Conservation (phyloP, 2,329 filamentous ascomycete species). For the Fusarium sp. region DNA sequence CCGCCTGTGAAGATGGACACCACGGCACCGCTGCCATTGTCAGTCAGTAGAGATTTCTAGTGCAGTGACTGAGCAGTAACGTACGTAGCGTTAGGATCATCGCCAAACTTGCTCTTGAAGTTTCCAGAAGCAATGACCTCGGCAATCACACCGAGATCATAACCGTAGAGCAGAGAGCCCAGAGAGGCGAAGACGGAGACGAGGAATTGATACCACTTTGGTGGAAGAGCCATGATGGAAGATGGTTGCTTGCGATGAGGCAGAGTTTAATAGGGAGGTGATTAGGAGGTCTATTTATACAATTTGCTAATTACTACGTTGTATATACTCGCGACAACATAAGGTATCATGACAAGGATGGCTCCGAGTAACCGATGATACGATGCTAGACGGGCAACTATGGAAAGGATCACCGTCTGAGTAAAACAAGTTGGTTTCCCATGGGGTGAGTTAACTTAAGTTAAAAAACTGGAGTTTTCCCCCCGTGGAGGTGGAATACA, state of each 20-base stretch:
- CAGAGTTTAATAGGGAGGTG: neutral
- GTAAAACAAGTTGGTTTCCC: constrained; percentile 2
- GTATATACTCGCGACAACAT: neutral
- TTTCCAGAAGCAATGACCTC: constrained; percentile 29
- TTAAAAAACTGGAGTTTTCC: constrained; percentile 18
- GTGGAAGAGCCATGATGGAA: constrained; percentile 58
- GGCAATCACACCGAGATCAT: constrained; percentile 34
- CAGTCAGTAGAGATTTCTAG: no score
- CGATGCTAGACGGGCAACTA: neutral
- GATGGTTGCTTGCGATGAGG: neutral
- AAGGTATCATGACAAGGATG: neutral
- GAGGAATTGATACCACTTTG: constrained; percentile 64
- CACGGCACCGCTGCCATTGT: constrained; percentile 22
- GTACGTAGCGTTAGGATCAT: constrained; percentile 26
- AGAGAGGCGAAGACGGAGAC: constrained; percentile 49
- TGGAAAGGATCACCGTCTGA: neutral
- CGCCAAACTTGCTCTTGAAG: constrained; percentile 22
- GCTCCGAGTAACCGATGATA: constrained; percentile 14
- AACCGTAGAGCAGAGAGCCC: constrained; percentile 27
- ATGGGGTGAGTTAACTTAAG: constrained; percentile 13
- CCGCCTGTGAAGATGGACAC: constrained; percentile 82
- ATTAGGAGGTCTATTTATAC: constrained; percentile 18
- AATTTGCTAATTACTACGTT: neutral
- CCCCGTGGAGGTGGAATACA: neutral
- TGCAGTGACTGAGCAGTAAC: no score